Conservation (phyloP, 306 rosid species). For the Argentina anserina region DNA sequence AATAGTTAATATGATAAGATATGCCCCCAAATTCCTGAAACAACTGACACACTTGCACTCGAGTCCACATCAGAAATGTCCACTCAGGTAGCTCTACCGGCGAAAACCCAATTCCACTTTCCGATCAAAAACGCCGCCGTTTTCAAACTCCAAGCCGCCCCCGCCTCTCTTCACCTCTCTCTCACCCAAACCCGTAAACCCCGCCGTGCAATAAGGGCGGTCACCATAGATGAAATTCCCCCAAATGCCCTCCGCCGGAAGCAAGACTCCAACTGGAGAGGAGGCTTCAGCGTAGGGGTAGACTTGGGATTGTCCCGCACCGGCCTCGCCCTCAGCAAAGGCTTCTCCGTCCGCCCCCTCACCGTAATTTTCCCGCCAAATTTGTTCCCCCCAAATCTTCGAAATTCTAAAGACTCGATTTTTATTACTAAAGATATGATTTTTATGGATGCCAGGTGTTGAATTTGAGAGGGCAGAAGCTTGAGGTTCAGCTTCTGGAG, state of each 20-base stretch:
- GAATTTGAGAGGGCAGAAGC: constrained; percentile 84
- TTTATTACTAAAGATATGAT: neutral
- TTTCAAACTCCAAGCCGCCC: neutral
- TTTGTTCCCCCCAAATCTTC: neutral
- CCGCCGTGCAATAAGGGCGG: constrained; percentile 10
- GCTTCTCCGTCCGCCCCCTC: constrained; percentile 72
- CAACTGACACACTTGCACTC: neutral
- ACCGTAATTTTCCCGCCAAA: constrained; percentile 35
- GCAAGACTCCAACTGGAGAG: constrained; percentile 63
- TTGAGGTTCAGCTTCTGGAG: constrained; percentile 61
- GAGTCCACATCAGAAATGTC: constrained; percentile 1
- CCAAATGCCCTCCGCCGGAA: constrained; percentile 76
- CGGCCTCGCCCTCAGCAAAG: constrained; percentile 88
- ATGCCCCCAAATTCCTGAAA: too few species aligned
- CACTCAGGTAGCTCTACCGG: constrained; percentile 7
- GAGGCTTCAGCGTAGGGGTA: constrained; percentile 84
- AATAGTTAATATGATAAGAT: too few species aligned
- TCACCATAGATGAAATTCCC: constrained; percentile 47
- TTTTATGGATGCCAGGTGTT: constrained; percentile 45
- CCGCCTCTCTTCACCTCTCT: constrained; percentile 2
- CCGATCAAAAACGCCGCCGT: neutral
- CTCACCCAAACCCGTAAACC: constrained; percentile 8
- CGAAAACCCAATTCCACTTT: constrained; percentile 6
- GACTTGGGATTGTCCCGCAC: constrained; percentile 84
- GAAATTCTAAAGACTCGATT: neutral